These are phyloP conservation scores for Exidia glandulosa DNA, from an alignment of 768 basidiomycete species.

Conservation along the genomic window DNA sequence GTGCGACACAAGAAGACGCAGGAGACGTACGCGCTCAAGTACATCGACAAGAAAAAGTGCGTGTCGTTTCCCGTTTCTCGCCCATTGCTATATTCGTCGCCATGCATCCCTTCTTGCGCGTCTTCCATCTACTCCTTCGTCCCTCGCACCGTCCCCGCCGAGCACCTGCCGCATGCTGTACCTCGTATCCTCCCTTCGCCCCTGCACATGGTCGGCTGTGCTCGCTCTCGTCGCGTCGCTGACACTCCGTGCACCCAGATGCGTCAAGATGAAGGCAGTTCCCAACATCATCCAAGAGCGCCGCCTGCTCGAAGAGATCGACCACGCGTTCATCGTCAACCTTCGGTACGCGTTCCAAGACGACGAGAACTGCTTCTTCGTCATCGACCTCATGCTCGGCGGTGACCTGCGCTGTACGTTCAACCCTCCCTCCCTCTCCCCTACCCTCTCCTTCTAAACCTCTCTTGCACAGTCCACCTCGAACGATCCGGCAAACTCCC, in stretches of 20 bases:
- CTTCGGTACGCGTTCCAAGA: slow-evolving; percentile 95
- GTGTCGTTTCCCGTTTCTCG: too few species aligned
- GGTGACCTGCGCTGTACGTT: slow-evolving; percentile 84
- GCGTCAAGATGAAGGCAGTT: slow-evolving; percentile 97
- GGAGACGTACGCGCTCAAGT: slow-evolving; percentile 93
- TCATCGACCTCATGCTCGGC: slow-evolving; percentile 92
- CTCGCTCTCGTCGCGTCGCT: slow-evolving; percentile 22
- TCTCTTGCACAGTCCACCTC: slow-evolving; percentile 56
- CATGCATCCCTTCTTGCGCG: too few species aligned
- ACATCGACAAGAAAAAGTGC: slow-evolving; percentile 88
- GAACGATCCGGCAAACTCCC: slow-evolving; percentile 66
- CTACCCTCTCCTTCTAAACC: not conserved
- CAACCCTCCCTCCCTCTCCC: too few species aligned
- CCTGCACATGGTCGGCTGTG: too few species aligned
- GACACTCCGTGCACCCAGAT: slow-evolving; percentile 26
- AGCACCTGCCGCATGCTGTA: too few species aligned
- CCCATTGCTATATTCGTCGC: too few species aligned
- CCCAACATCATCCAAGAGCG: slow-evolving; percentile 96
- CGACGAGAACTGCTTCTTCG: slow-evolving; percentile 98
- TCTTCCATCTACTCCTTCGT: too few species aligned
- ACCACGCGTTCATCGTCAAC: slow-evolving; percentile 93
- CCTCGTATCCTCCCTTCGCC: too few species aligned
- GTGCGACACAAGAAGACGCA: slow-evolving; percentile 98
- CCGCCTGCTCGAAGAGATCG: slow-evolving; percentile 91
- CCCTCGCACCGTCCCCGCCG: too few species aligned